Evolutionary conservation across 1,139 yeast species (phyloP).

Genomic region (Candida sp.): DNA sequence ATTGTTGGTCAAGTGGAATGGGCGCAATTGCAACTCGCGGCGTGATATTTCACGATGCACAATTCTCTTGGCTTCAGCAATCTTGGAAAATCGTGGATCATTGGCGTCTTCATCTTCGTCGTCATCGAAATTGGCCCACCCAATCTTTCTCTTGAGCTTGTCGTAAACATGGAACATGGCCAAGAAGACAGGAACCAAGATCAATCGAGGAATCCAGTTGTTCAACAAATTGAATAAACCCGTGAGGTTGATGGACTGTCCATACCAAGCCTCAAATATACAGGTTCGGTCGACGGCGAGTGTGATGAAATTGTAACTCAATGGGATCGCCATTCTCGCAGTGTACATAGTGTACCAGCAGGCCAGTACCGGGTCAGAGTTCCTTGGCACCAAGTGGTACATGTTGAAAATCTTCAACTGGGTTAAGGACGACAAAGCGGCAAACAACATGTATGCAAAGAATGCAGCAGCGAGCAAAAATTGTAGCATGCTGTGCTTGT

Average conservation of each 20-base stretch:
- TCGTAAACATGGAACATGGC: slow-evolving; percentile 76
- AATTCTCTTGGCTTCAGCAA: slow-evolving; percentile 48
- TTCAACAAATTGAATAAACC: slow-evolving; percentile 77
- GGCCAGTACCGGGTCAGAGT: slow-evolving; percentile 77
- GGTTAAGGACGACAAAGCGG: slow-evolving; percentile 70
- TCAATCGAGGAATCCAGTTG: slow-evolving; percentile 74
- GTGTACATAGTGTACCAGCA: slow-evolving; percentile 83
- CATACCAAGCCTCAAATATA: slow-evolving; percentile 64
- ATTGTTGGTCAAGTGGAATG: slow-evolving; percentile 27
- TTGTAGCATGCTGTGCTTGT: slow-evolving; percentile 26
- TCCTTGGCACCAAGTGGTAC: slow-evolving; percentile 70
- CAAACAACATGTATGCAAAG: slow-evolving; percentile 69
- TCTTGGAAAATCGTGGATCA: slow-evolving; percentile 31
- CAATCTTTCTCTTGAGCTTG: slow-evolving; percentile 52
- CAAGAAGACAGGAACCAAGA: slow-evolving; percentile 67
- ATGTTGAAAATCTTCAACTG: slow-evolving; percentile 73
- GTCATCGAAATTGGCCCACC: slow-evolving; percentile 55
- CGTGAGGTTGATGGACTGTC: slow-evolving; percentile 74
- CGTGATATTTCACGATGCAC: slow-evolving; percentile 38
- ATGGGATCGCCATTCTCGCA: slow-evolving; percentile 82
- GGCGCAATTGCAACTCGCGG: slow-evolving; percentile 29
- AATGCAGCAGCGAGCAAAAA: slow-evolving; percentile 43
- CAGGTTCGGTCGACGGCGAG: slow-evolving; percentile 56
- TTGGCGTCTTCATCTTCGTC: slow-evolving; percentile 19
- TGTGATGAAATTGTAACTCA: slow-evolving; percentile 79